A percentile compares a stretch with the other conserved stretches of the same genome.
Evolutionary conservation across 192 early-diverging fungal species (phyloP).

Genomic region (Linnemannia exigua): DNA sequence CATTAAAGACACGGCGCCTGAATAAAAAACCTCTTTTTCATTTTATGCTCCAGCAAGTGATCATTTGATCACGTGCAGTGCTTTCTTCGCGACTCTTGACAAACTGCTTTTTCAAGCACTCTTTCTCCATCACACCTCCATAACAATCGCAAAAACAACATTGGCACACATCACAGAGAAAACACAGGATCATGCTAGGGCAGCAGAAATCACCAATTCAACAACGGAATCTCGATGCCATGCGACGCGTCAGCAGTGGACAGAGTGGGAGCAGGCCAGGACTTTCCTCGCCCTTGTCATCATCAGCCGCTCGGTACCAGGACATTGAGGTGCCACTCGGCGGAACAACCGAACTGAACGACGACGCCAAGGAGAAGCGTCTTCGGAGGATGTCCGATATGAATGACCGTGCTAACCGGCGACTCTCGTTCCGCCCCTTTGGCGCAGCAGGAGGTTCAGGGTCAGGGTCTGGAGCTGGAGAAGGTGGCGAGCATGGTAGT

Average conservation of each 20-base stretch:
- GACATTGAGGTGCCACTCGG: conserved; percentile 54
- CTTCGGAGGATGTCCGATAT: conserved; percentile 42
- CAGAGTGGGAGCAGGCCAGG: background rate
- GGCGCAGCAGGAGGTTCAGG: background rate
- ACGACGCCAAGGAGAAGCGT: conserved; percentile 55
- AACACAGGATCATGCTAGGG: conserved; percentile 30
- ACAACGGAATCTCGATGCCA: conserved; percentile 30
- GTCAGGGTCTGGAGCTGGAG: background rate
- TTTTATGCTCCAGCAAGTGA: background rate
- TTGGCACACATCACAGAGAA: background rate
- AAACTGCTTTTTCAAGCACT: background rate
- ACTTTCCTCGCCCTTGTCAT: conserved; percentile 18
- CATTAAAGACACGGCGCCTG: background rate
- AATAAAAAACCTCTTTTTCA: background rate
- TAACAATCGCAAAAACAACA: background rate
- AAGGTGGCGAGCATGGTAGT: conserved; percentile 19
- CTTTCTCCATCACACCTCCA: background rate
- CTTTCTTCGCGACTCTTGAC: background rate
- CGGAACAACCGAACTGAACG: conserved; percentile 48
- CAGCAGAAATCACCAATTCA: conserved; percentile 30
- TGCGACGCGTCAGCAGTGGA: background rate
- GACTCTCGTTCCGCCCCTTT: conserved; percentile 34
- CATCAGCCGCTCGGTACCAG: conserved; percentile 45
- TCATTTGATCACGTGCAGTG: background rate
- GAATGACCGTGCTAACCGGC: conserved; percentile 45